Conservation (phyloP, 2,329 filamentous ascomycete species). For the Aspergillus carbonarius region DNA sequence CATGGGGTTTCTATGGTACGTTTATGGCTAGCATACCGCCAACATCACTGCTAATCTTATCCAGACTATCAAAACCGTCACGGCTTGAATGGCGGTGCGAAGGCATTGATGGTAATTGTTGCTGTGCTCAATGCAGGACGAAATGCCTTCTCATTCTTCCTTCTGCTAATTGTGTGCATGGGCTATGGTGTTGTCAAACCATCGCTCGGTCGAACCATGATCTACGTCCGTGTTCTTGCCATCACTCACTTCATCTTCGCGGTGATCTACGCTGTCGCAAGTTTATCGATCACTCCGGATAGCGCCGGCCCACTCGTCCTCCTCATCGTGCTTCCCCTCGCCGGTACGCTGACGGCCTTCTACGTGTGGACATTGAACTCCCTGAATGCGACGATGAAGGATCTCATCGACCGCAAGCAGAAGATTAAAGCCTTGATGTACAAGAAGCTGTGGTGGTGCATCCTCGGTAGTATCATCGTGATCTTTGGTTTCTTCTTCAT, state of each 20-base stretch:
- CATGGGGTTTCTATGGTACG: conserved; percentile 92
- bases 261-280: conserved; percentile 87
- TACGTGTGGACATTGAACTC: conserved; percentile 99
- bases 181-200: conserved; percentile 97
- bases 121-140: conserved; percentile 87
- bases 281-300: conserved; percentile 84
- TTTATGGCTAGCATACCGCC: background rate
- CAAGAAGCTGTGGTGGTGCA: conserved; percentile 97
- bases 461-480: conserved; percentile 84
- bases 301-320: conserved; percentile 86
- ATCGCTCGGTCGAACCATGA: conserved; percentile 88
- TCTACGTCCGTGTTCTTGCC: conserved; percentile 86
- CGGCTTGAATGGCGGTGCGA: conserved; percentile 78
- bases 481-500: conserved; percentile 99
- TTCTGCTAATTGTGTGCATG: conserved; percentile 98
- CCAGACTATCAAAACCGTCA: conserved; percentile 88
- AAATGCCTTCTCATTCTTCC: conserved; percentile 98
- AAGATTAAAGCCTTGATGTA: conserved; percentile 94
- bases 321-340: conserved; percentile 87
- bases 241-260: conserved; percentile 94
- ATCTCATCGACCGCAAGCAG: conserved; percentile 91
- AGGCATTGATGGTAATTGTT: conserved; percentile 86
- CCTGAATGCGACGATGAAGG: conserved; percentile 90
- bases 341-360: conserved; percentile 89
- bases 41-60: conserved; percentile 33